These are phyloP conservation scores for Candida railenensis DNA, from an alignment of 805 yeast species.

Conservation along the genomic window DNA sequence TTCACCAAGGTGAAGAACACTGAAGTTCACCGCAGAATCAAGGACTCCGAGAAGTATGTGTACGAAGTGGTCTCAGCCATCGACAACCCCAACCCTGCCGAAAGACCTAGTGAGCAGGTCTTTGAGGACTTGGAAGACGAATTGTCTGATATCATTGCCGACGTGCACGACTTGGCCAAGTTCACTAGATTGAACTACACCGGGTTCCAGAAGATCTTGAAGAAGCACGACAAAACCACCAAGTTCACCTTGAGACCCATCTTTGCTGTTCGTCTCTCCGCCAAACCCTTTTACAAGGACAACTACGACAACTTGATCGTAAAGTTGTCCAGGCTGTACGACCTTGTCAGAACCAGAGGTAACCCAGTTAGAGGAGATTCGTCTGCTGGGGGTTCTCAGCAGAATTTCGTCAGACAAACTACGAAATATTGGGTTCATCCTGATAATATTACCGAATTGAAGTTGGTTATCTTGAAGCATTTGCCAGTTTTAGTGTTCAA, in stretches of 20 bases:
- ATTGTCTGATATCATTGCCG: slow-evolving; percentile 80
- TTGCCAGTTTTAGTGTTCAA: slow-evolving; percentile 96
- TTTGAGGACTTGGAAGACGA: slow-evolving; percentile 44
- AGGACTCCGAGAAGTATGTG: slow-evolving; percentile 75
- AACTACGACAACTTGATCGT: slow-evolving; percentile 89
- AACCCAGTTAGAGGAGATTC: slow-evolving; percentile 94
- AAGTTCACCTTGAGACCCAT: slow-evolving; percentile 74
- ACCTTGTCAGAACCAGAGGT: slow-evolving; percentile 92
- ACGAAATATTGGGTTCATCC: slow-evolving; percentile 99
- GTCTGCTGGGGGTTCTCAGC: slow-evolving; percentile 97
- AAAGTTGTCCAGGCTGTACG: slow-evolving; percentile 83
- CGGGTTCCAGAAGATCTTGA: slow-evolving; percentile 94
- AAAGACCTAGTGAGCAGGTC: slow-evolving; percentile 41
- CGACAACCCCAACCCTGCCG: slow-evolving; percentile 24
- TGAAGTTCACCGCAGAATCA: slow-evolving; percentile 82
- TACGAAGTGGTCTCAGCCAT: slow-evolving; percentile 57
- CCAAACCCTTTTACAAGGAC: slow-evolving; percentile 95
- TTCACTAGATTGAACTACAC: slow-evolving; percentile 92
- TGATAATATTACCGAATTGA: slow-evolving; percentile 94
- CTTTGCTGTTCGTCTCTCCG: slow-evolving; percentile 86
- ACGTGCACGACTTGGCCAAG: slow-evolving; percentile 94
- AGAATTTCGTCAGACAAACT: slow-evolving; percentile 96
- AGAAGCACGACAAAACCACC: slow-evolving; percentile 94
- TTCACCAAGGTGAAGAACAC: slow-evolving; percentile 86
- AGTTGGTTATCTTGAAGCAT: slow-evolving; percentile 88